A percentile compares a stretch with the other conserved stretches of the same genome.
These are phyloP conservation scores for Passalora sequoiae DNA, from an alignment of 2,329 filamentous ascomycete genomes.

Conservation along the genomic window DNA sequence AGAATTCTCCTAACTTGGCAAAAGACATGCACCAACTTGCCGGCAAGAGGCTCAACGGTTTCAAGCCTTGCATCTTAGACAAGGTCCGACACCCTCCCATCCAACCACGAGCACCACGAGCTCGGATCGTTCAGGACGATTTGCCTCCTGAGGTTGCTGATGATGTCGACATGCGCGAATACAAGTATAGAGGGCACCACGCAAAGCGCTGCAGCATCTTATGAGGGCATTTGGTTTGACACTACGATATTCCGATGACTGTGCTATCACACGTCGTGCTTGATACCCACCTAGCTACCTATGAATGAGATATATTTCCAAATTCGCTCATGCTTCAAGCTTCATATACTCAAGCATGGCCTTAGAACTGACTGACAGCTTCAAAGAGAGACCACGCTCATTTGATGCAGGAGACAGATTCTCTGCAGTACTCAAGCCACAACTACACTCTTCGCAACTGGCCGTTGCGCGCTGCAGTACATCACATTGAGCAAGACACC, in stretches of 20 bases:
- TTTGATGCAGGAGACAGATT: too few relatives aligned
- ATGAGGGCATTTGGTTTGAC: not conserved
- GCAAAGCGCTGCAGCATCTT: not conserved
- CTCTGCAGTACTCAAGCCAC: too few relatives aligned
- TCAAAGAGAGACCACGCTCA: too few relatives aligned
- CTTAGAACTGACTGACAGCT: too few relatives aligned
- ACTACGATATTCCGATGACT: not conserved
- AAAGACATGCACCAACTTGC: conserved; percentile 6
- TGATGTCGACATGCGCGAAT: conserved; percentile 2
- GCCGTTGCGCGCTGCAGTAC: too few relatives aligned
- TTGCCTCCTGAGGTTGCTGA: not conserved
- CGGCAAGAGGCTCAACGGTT: too few relatives aligned
- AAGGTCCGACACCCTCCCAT: too few relatives aligned
- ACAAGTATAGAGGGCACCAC: conserved; percentile 1
- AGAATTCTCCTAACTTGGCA: conserved; percentile 17
- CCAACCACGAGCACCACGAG: not conserved
- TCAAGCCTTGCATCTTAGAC: too few relatives aligned
- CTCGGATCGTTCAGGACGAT: not conserved
- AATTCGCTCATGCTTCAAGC: too few relatives aligned
- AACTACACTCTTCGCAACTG: too few relatives aligned
- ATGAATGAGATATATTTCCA: not conserved
- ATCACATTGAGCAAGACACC: too few relatives aligned
- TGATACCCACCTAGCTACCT: not conserved
- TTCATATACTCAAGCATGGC: too few relatives aligned
- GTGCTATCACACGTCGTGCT: not conserved